Conservation (phyloP, 1,139 yeast genomes). For the Scheffersomyces cryptocercus region DNA sequence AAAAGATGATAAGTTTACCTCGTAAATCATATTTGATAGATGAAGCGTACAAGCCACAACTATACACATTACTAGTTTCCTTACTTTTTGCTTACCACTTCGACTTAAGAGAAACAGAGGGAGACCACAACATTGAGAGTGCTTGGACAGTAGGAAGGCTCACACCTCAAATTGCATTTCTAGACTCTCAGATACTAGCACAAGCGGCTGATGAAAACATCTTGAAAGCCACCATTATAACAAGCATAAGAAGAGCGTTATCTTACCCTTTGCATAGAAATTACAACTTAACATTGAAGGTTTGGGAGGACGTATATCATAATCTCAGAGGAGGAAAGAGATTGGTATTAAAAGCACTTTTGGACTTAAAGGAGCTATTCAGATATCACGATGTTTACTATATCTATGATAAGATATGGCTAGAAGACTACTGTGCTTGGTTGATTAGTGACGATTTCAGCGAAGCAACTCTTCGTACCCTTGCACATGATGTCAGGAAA, state of each 20-base stretch:
- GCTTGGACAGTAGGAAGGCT: constrained; percentile 93
- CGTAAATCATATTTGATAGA: constrained; percentile 58
- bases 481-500: constrained; percentile 66
- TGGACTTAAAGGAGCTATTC: constrained; percentile 70
- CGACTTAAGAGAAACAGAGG: constrained; percentile 73
- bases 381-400: constrained; percentile 85
- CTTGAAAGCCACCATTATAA: constrained; percentile 55
- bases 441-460: constrained; percentile 56
- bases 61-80: constrained; percentile 63
- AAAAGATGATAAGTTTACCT: constrained; percentile 68
- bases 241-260: constrained; percentile 70
- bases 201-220: constrained; percentile 30
- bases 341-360: constrained; percentile 56
- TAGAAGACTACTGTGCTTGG: constrained; percentile 85
- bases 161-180: constrained; percentile 70
- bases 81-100: constrained; percentile 72
- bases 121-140: constrained; percentile 81
- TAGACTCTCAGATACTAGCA: constrained; percentile 59
- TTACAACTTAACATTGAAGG: constrained; percentile 56
- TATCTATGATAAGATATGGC: constrained; percentile 76
- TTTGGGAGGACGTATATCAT: constrained; percentile 76
- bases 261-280: constrained; percentile 80
- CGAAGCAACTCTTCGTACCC: constrained; percentile 52
- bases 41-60: constrained; percentile 43
- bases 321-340: constrained; percentile 70